These are phyloP conservation scores for Waltergamsia citrina DNA, from an alignment of 2,329 filamentous ascomycete genomes.

Conservation along the genomic window DNA sequence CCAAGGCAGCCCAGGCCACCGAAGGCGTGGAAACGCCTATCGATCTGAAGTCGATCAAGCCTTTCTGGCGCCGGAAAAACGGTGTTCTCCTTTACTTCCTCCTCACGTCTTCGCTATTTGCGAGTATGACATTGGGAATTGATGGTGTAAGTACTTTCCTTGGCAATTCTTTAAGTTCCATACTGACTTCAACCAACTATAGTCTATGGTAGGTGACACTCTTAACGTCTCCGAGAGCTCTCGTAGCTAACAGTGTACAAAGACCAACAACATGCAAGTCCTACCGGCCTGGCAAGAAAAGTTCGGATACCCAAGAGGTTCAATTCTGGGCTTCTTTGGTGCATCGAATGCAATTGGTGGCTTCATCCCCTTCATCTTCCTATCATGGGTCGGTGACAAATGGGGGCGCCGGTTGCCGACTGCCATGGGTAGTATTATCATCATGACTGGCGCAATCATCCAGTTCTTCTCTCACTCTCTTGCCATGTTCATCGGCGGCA, in stretches of 20 bases:
- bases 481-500: slow-evolving; percentile 26
- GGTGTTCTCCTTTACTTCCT: slow-evolving; percentile 30
- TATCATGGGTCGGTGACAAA: slow-evolving; percentile 24
- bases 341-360: slow-evolving; percentile 29
- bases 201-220: no score
- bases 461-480: slow-evolving; percentile 23
- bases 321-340: slow-evolving; percentile 26
- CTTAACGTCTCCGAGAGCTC: no score
- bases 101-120: slow-evolving; percentile 29
- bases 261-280: slow-evolving; percentile 30
- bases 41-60: slow-evolving; percentile 17
- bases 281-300: slow-evolving; percentile 24
- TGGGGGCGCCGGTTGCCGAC: slow-evolving; percentile 22
- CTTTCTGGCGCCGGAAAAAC: slow-evolving; percentile 28
- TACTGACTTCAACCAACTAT: no score
- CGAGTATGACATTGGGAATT: slow-evolving; percentile 29
- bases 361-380: slow-evolving; percentile 24
- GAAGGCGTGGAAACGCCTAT: slow-evolving; percentile 20
- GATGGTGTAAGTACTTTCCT: slow-evolving; percentile 23
- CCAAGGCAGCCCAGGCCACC: slow-evolving; percentile 17
- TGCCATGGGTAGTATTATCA: slow-evolving; percentile 25
- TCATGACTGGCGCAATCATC: slow-evolving; percentile 24
- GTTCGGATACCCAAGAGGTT: slow-evolving; percentile 26
- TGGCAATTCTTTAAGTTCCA: background rate
- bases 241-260: no score